A percentile compares a stretch with the other conserved stretches of the same genome.
phyloP scores from a whole-genome alignment of 371 early-diverging fungal species.

The Dichotomocladium elegans region DNA sequence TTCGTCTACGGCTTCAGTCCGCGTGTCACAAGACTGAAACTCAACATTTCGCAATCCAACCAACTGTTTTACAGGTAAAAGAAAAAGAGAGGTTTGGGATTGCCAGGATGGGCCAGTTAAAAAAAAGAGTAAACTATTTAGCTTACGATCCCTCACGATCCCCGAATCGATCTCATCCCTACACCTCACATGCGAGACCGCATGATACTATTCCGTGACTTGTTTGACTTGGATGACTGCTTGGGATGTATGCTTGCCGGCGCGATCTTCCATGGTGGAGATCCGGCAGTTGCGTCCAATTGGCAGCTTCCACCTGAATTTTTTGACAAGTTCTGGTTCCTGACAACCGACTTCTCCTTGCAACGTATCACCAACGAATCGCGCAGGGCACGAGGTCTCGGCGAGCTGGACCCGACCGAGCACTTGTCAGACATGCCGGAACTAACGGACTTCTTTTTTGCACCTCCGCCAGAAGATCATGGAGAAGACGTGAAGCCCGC shows the following conservation, averaged over 20 bases:
- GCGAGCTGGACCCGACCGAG: conserved; percentile 13
- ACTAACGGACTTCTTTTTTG: not conserved
- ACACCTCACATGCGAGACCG: conserved; percentile 58
- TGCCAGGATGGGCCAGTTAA: too few species aligned
- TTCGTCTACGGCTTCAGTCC: conserved; percentile 34
- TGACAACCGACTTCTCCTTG: conserved; percentile 45
- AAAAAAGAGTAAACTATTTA: conserved; percentile 4
- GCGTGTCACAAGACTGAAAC: conserved; percentile 29
- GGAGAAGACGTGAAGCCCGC: too few species aligned
- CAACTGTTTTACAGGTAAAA: conserved; percentile 46
- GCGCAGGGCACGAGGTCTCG: conserved; percentile 27
- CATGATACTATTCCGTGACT: conserved; percentile 57
- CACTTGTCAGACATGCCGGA: conserved; percentile 9
- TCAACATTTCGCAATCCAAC: conserved; percentile 34
- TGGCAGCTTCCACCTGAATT: conserved; percentile 57
- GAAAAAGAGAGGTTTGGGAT: not conserved
- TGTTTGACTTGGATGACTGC: conserved; percentile 58
- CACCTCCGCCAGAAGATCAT: conserved; percentile 11
- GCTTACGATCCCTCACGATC: conserved; percentile 55
- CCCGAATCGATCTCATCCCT: conserved; percentile 58
- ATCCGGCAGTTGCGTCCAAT: conserved; percentile 50
- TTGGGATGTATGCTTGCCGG: conserved; percentile 45
- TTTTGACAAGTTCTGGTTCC: conserved; percentile 55
- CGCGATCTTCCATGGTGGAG: conserved; percentile 55
- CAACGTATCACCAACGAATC: conserved; percentile 32